Conservation (phyloP, 2,329 filamentous ascomycete genomes). For the Ophiostoma sp. region DNA sequence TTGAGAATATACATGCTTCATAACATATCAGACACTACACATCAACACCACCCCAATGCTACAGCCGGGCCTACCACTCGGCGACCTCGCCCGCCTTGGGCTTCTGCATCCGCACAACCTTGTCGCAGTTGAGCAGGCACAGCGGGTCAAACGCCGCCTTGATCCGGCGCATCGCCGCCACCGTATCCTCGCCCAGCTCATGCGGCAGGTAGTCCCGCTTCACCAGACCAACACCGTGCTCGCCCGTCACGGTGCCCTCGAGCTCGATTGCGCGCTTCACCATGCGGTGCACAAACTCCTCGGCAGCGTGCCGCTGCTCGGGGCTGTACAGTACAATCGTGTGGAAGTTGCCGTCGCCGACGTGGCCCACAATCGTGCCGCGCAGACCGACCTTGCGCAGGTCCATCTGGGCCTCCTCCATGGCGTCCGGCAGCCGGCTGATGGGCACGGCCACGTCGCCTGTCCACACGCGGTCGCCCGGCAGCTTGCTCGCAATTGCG, state of each 20-base stretch:
- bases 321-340: slow-evolving; percentile 57
- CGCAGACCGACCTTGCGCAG: slow-evolving; percentile 65
- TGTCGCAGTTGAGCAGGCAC: slow-evolving; percentile 64
- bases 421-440: slow-evolving; percentile 65
- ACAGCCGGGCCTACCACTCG: slow-evolving; percentile 37
- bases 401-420: slow-evolving; percentile 70
- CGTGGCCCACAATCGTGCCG: slow-evolving; percentile 66
- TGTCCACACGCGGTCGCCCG: slow-evolving; percentile 72
- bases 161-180: slow-evolving; percentile 80
- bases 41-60: not conserved
- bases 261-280: slow-evolving; percentile 79
- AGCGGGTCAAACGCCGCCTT: slow-evolving; percentile 77
- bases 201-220: slow-evolving; percentile 79
- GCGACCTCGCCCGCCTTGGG: slow-evolving; percentile 45
- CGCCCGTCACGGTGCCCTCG: slow-evolving; percentile 80
- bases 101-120: slow-evolving; percentile 58
- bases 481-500: slow-evolving; percentile 62
- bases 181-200: slow-evolving; percentile 67
- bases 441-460: slow-evolving; percentile 83
- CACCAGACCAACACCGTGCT: slow-evolving; percentile 77
- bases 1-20: slow-evolving; percentile 4
- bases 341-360: slow-evolving; percentile 66
- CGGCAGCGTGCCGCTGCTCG: slow-evolving; percentile 60
- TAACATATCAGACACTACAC: not conserved
- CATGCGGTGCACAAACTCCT: slow-evolving; percentile 73